Base-by-base conservation (phyloP, 768 basidiomycete species). In the Imleria badia region DNA sequence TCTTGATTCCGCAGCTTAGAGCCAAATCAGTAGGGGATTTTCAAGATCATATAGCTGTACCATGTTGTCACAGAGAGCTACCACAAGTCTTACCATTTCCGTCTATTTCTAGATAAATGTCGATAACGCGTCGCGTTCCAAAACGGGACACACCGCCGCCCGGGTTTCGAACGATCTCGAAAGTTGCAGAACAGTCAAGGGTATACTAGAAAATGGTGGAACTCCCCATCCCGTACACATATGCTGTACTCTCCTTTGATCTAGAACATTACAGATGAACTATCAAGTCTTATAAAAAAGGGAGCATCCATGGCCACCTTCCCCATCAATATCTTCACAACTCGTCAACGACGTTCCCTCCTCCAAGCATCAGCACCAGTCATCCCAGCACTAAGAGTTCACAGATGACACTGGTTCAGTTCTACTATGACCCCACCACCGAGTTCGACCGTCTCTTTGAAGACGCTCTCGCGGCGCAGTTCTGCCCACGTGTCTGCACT, bases 381-480 rank as follows among this genome's bases (percentile, higher is more conserved):
- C 19, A 20, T 20, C 42, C 8, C 19, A 29, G 4, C 20, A 1
- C 8, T 11, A 3, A 44, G 1, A 22, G 23, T 33, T 30, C 12
- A 48, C 14, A 48, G 38, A 62, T 62, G 55, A 26, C 51, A 13
- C 5, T 48, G 8, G 7, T 38, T 17, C 34, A 51, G 9, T 35
- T 58, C 26, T 50, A 51, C 39, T 61, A 53, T 40, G 17, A 51
- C 15, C 55, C 55, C 3, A 6, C 33, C 33, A 41, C 48, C 17
- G 42, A 51, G 7, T 48, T 51, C 22, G 51, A 56, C 6, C 58
- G 45, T 49, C 46, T 61, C 14, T 49, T 56, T 12, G 54, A 51
- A 31, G 59, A 52, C 19, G 43, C 73, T 11, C 65, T 76, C 53
- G 52, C 58, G 14, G 31, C 64, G 46, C 58, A 56, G 23, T 44